Evolutionary conservation across 306 rosid species (phyloP), one percentile per base, ranked within the genome.

Genomic region (Quercus alba): DNA sequence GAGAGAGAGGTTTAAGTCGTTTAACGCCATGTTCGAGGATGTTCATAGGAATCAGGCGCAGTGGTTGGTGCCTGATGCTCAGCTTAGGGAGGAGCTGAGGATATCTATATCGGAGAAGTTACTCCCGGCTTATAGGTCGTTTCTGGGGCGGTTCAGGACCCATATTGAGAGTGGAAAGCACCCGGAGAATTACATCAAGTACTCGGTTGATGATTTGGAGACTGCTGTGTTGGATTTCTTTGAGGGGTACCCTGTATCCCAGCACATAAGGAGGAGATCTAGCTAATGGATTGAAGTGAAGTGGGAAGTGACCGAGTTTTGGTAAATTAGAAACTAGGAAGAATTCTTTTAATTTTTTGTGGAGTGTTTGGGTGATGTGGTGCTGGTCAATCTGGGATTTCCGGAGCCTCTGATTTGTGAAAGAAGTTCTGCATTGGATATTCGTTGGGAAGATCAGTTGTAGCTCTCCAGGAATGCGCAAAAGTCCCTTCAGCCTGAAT

Each of bases 171-270:
- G 97, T 54, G 97, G 97, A 69, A 93, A 78, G 84, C 98, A 96
- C 85, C 98, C 99, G 0, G 99, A 96, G 86, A 96, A 92, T 59
- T 96, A 93, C 90, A 96, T 96, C 51, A 96, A 91, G 92, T 96
- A 93, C 80, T 86, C 97, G 2, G 93, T 87, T 38, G 99, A 93
- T 68, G 99, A 96, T 83, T 85, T 96, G 84, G 98, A 91, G 83
- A 84, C 63, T 54, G 78, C 89, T 64, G 92, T 96, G 72, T 76
- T 91, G 98, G 98, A 96, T 78, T 93, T 96, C 84, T 96, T 96
- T 26, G 99, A 96, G 85, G 93, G 98, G 41, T 73, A 21, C 84
- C 86, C 94, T 6, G 89, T 87, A 75, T 81, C 97, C n/a, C 92
- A 88, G 90, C 90, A 89, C 84, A 80, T 86, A 77, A 90, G 99